A percentile compares a stretch with the other conserved stretches of the same genome.
Evolutionary conservation across 306 rosid genomes (phyloP).

Genomic region (Arachis hypogaea): DNA sequence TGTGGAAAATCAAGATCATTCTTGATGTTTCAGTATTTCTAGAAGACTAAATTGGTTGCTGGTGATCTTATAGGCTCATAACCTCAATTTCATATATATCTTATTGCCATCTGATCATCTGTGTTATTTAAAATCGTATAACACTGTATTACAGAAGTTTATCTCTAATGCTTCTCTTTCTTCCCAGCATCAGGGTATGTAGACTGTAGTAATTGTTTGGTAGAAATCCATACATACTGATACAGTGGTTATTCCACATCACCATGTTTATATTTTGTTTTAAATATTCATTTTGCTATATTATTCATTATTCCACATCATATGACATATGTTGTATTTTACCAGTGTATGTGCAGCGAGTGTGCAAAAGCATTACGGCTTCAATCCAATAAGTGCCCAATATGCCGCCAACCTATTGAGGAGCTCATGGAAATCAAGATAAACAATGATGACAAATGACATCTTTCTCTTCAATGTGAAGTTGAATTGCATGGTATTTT

Average conservation of each 20-base stretch:
- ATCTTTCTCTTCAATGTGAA: slow-evolving; percentile 33
- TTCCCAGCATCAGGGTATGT: slow-evolving; percentile 1
- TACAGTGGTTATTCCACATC: slow-evolving; percentile 4
- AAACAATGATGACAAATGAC: slow-evolving; percentile 54
- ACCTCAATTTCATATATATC: background rate
- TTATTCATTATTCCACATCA: slow-evolving; percentile 31
- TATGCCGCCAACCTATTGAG: slow-evolving; percentile 90
- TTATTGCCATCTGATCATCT: slow-evolving; percentile 14
- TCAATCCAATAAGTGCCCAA: slow-evolving; percentile 90
- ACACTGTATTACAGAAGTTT: background rate
- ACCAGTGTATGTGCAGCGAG: slow-evolving; percentile 94
- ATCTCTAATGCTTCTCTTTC: slow-evolving; percentile 3
- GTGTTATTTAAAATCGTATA: slow-evolving; percentile 3
- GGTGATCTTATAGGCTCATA: background rate
- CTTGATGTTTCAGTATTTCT: slow-evolving; percentile 24
- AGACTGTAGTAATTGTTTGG: background rate
- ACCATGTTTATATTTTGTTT: slow-evolving; percentile 5
- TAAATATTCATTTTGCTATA: slow-evolving; percentile 18
- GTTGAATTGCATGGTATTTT: slow-evolving; percentile 48
- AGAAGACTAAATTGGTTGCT: background rate
- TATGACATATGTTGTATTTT: slow-evolving; percentile 43
- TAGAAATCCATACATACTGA: slow-evolving; percentile 25
- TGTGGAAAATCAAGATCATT: background rate
- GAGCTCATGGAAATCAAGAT: slow-evolving; percentile 89
- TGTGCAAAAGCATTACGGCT: slow-evolving; percentile 79